Evolutionary conservation across 1,139 yeast species (phyloP), one percentile per base, ranked within the genome.

Genomic region (Pichia sp.): DNA sequence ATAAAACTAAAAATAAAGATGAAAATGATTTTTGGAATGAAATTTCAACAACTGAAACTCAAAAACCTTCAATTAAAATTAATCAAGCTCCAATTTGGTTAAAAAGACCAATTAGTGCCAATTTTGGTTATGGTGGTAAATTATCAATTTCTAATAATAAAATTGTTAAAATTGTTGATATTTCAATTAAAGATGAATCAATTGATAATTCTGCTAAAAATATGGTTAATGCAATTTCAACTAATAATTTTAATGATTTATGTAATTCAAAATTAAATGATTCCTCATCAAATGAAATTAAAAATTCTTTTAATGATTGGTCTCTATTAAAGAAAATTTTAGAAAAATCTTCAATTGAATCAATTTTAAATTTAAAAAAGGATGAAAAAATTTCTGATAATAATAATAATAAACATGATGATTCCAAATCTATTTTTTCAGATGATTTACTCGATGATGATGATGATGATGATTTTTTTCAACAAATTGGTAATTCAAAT

Each of bases 111-210:
- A 71, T 76, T 4, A 72, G 82, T 40, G 96, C 83, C 9, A 71
- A 80, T 5, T 94, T 94, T 70, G 98, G 96, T 0, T 92, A 89
- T 67, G 98, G 98, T 46, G 95, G 96, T 37, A 87, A 86, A 65
- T 65, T 92, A 40, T 95, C 85, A 7, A 64, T 73, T 9, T 78
- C 87, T 29, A 62, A 65, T 37, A 68, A 70, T 31, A 48, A 51
- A 16, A 43, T 46, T 7, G 47, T 57, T 35, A 54, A 57, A 25
- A 49, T 55, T 10, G 51, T 48, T 28, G 78, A 76, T 53, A 72
- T 79, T 47, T 65, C 67, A 20, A 26, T 10, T 20, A 66, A 69
- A 22, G 67, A 66, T 43, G 61, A 60, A n/a, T 63, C 49, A 46
- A 63, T 62, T 56, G 68, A 56, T 63, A 69, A 48, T 47, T 75